These are phyloP conservation scores for Cyberlindnera subsufficiens DNA, from an alignment of 805 yeast species.

Conservation along the genomic window DNA sequence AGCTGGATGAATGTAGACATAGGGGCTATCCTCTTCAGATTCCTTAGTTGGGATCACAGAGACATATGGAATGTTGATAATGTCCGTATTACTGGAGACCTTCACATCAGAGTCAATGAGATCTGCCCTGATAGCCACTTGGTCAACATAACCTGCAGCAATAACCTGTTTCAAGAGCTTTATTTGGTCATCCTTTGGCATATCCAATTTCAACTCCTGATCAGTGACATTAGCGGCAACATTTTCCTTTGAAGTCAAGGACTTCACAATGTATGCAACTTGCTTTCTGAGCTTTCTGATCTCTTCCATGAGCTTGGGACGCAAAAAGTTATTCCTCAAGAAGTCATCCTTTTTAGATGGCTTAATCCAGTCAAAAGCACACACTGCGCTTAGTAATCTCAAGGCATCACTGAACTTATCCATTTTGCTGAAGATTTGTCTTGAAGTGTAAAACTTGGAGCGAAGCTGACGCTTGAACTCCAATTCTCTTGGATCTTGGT, in stretches of 20 bases:
- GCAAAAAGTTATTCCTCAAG: slow-evolving; percentile 55
- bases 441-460: slow-evolving; percentile 50
- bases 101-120: slow-evolving; percentile 55
- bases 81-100: slow-evolving; percentile 50
- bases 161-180: slow-evolving; percentile 85
- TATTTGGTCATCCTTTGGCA: slow-evolving; percentile 66
- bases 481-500: slow-evolving; percentile 31
- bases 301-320: slow-evolving; percentile 82
- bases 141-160: slow-evolving; percentile 89
- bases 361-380: slow-evolving; percentile 80
- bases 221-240: slow-evolving; percentile 43
- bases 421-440: slow-evolving; percentile 54
- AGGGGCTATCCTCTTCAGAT: slow-evolving; percentile 38
- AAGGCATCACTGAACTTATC: slow-evolving; percentile 76
- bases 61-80: slow-evolving; percentile 59
- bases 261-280: slow-evolving; percentile 65
- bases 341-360: slow-evolving; percentile 39
- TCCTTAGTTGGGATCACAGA: slow-evolving; percentile 40
- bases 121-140: slow-evolving; percentile 82
- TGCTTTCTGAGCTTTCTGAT: slow-evolving; percentile 77
- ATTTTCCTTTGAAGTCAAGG: slow-evolving; percentile 54
- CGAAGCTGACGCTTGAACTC: slow-evolving; percentile 36
- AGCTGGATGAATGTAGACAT: slow-evolving; percentile 74
- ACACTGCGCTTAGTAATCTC: slow-evolving; percentile 69
- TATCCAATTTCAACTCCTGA: slow-evolving; percentile 46